phyloP scores from a whole-genome alignment of 164 flowering plant species.

The grape (Vitis vinifera) region DNA sequence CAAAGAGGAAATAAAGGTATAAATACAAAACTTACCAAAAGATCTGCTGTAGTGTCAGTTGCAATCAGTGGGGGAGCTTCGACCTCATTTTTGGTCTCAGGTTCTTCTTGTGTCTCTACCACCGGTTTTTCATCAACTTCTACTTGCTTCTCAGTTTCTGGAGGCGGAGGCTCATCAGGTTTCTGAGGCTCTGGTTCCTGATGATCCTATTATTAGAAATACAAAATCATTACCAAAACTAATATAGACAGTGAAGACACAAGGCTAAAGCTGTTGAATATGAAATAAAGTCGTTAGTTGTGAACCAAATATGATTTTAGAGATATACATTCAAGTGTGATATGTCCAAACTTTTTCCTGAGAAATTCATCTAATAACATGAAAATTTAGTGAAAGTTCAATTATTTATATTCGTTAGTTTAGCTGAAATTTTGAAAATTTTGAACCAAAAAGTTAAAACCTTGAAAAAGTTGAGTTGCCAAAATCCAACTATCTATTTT shows the following conservation, averaged over 20 bases:
- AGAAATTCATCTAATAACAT: no score
- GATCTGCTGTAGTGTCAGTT: conserved; percentile 50
- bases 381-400: no score
- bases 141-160: conserved; percentile 36
- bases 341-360: no score
- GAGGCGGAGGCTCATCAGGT: conserved; percentile 41
- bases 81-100: conserved; percentile 37
- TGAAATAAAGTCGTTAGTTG: no score
- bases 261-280: no score
- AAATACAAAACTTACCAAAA: conserved; percentile 48
- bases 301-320: no score
- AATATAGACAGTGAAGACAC: background rate
- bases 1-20: background rate
- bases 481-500: background rate
- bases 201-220: conserved; percentile 45
- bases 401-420: no score
- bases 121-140: conserved; percentile 36
- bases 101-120: conserved; percentile 46
- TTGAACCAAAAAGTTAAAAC: background rate
- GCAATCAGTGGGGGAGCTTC: conserved; percentile 45
- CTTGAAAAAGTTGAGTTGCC: background rate
- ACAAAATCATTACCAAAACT: background rate
- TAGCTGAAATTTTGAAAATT: background rate
- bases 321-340: no score
- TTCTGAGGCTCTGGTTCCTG: conserved; percentile 39